Conservation (phyloP, 202 grass and related monocot species). For the Elaeis oleifera region DNA sequence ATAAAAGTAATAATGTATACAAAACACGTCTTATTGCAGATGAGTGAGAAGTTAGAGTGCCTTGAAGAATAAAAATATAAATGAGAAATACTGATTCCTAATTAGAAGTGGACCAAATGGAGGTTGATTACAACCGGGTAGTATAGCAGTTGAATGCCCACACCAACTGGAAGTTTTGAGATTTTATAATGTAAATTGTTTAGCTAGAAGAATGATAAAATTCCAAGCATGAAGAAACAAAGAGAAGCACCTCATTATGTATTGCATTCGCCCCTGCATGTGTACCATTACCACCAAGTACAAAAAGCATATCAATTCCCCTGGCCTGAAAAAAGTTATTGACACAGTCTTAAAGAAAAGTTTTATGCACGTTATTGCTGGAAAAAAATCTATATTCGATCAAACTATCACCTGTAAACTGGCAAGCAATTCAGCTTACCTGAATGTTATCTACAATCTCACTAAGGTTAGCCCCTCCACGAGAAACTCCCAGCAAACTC, state of each 20-base stretch:
- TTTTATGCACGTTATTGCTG: constrained; percentile 14
- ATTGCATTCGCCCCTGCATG: constrained; percentile 92
- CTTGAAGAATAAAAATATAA: no score
- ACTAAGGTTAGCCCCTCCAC: constrained; percentile 67
- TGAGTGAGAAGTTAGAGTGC: no score
- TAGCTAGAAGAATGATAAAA: constrained; percentile 2
- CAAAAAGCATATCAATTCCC: constrained; percentile 92
- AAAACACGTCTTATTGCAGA: no score
- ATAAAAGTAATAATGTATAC: neutral
- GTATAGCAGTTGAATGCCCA: neutral
- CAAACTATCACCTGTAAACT: constrained; percentile 12
- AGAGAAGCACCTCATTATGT: constrained; percentile 63
- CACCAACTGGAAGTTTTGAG: neutral
- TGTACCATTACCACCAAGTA: constrained; percentile 93
- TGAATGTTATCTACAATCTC: constrained; percentile 92
- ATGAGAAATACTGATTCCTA: no score
- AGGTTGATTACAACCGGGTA: no score
- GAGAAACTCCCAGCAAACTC: constrained; percentile 88
- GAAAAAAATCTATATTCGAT: constrained; percentile 10
- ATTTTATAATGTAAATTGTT: no score
- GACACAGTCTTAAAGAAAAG: neutral
- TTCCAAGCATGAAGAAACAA: constrained; percentile 2
- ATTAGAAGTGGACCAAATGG: no score
- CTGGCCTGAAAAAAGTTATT: constrained; percentile 48
- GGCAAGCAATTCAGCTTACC: constrained; percentile 27